phyloP scores from a whole-genome alignment of 2,329 filamentous ascomycete species.

The Hypoxylon sp. region DNA sequence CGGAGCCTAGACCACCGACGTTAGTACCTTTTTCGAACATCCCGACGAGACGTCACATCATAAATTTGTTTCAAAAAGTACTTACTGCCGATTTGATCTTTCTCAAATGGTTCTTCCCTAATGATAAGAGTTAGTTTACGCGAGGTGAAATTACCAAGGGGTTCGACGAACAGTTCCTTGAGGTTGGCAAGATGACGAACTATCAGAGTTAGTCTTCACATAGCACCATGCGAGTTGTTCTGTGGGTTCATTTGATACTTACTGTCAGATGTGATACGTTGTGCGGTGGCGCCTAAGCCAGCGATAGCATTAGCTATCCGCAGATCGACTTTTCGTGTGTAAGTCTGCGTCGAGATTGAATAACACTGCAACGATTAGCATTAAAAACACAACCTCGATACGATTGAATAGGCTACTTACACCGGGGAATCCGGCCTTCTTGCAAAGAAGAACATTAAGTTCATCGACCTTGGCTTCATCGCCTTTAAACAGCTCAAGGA shows the following conservation, averaged over 20 bases:
- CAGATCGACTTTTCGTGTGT: slow-evolving; percentile 84
- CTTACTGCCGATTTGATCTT: slow-evolving; percentile 73
- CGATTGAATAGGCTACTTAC: slow-evolving; percentile 43
- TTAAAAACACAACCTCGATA: slow-evolving; percentile 66
- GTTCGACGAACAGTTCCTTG: slow-evolving; percentile 74
- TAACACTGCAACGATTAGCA: slow-evolving; percentile 15
- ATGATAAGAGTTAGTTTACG: slow-evolving; percentile 3
- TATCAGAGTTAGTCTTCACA: slow-evolving; percentile 10
- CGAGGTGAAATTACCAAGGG: neutral
- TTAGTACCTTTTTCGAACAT: slow-evolving; percentile 14
- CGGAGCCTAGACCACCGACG: slow-evolving; percentile 21
- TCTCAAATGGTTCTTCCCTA: slow-evolving; percentile 73
- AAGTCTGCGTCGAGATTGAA: slow-evolving; percentile 40
- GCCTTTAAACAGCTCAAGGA: slow-evolving; percentile 69
- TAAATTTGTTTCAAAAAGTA: neutral
- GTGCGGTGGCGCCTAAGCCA: slow-evolving; percentile 83
- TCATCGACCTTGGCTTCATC: slow-evolving; percentile 66
- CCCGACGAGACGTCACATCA: neutral
- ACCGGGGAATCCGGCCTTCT: slow-evolving; percentile 68
- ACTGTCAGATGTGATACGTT: slow-evolving; percentile 79
- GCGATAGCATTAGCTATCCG: slow-evolving; percentile 85
- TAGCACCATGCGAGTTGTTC: neutral
- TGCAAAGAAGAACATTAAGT: slow-evolving; percentile 70
- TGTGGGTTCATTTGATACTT: slow-evolving; percentile 3
- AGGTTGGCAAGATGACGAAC: slow-evolving; percentile 78